Evolutionary conservation across 257 asterid genomes (phyloP).

Genomic region (Perilla frutescens): DNA sequence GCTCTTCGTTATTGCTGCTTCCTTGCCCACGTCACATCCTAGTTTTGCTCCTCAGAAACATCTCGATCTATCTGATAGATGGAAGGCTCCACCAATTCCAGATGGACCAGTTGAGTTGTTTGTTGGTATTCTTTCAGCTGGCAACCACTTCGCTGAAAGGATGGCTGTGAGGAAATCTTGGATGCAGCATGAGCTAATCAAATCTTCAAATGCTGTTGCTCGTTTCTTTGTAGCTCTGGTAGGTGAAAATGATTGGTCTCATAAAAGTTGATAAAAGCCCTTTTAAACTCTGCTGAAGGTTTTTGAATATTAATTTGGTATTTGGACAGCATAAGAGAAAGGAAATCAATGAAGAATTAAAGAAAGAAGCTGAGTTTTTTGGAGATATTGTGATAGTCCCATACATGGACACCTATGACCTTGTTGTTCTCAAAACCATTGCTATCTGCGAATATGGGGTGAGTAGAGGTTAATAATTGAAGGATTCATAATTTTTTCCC

Average conservation of each 20-base stretch:
- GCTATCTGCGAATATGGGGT: slow-evolving; percentile 95
- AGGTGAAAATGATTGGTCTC: slow-evolving; percentile 31
- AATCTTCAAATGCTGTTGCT: slow-evolving; percentile 79
- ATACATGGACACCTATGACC: slow-evolving; percentile 84
- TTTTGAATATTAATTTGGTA: slow-evolving; percentile 25
- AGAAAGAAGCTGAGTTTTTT: slow-evolving; percentile 82
- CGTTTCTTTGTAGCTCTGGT: slow-evolving; percentile 92
- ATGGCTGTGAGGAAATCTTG: slow-evolving; percentile 92
- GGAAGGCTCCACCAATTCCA: slow-evolving; percentile 75
- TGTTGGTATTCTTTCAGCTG: slow-evolving; percentile 92
- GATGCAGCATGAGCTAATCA: slow-evolving; percentile 79
- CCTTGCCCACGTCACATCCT: slow-evolving; percentile 81
- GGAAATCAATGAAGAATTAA: slow-evolving; percentile 69
- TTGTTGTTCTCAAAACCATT: slow-evolving; percentile 83
- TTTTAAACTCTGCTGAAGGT: background rate
- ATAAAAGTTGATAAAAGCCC: background rate
- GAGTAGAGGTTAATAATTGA: slow-evolving; percentile 35
- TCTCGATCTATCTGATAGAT: slow-evolving; percentile 76
- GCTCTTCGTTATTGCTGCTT: slow-evolving; percentile 73
- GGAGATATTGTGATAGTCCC: slow-evolving; percentile 91
- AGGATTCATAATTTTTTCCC: background rate
- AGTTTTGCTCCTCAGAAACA: slow-evolving; percentile 76
- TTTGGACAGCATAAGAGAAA: slow-evolving; percentile 62
- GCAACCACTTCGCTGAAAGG: slow-evolving; percentile 91
- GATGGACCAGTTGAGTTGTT: slow-evolving; percentile 66